Percentiles rank a stretch among this genome's conserved stretches.
These are phyloP conservation scores for Pythium pectinolyticum DNA, from an alignment of 352 stramenopile genomes.

Conservation along the genomic window DNA sequence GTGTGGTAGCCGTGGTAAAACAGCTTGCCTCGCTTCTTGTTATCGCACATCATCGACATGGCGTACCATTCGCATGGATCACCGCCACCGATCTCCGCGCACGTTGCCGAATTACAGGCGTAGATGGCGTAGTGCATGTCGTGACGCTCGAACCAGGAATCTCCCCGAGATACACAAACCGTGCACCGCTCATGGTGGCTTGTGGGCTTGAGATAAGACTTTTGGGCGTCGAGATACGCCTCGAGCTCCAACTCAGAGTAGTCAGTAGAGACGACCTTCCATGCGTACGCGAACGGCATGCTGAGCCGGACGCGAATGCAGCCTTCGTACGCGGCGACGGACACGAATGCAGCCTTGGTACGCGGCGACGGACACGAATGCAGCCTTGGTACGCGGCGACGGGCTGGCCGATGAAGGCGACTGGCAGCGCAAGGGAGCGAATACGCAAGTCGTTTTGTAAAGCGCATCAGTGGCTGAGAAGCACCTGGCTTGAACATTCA, in stretches of 20 bases:
- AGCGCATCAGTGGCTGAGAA: no score
- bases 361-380: no score
- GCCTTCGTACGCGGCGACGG: neutral
- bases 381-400: no score
- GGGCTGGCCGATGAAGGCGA: no score
- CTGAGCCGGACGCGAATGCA: neutral
- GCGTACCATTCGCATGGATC: neutral
- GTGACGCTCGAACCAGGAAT: neutral
- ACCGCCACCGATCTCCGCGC: neutral
- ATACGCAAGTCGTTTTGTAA: no score
- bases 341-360: no score
- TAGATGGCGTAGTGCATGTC: constrained; percentile 8
- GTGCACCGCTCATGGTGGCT: constrained; percentile 1
- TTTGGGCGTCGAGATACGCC: constrained; percentile 4
- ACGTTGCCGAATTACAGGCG: neutral
- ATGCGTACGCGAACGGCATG: constrained; percentile 13
- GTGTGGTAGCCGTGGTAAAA: neutral
- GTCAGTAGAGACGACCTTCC: neutral
- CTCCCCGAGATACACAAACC: constrained; percentile 2
- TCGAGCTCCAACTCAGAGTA: constrained; percentile 1
- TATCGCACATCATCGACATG: neutral
- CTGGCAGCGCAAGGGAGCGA: no score
- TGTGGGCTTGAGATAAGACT: constrained; percentile 6
- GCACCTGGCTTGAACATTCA: no score
- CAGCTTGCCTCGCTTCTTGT: neutral